phyloP scores from a whole-genome alignment of 2,329 filamentous ascomycete species.

The Huntiella abstrusa region DNA sequence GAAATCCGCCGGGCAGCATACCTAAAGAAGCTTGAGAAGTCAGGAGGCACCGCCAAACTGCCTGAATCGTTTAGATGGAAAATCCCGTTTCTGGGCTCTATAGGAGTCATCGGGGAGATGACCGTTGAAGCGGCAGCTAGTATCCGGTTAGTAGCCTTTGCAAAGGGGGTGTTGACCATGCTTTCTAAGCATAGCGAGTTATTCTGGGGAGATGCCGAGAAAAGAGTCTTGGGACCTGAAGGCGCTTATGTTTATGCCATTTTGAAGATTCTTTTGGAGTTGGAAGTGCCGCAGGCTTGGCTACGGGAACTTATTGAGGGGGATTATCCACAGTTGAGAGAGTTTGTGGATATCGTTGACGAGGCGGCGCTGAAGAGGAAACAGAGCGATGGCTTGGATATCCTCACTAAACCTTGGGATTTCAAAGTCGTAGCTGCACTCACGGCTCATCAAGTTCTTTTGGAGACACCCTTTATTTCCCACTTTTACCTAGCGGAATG shows the following conservation, averaged over 20 bases:
- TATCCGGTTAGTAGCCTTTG: conserved; percentile 59
- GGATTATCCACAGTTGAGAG: conserved; percentile 15
- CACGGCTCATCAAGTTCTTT: conserved; percentile 18
- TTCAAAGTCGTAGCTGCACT: conserved; percentile 15
- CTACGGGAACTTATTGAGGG: conserved; percentile 17
- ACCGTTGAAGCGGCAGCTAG: conserved; percentile 51
- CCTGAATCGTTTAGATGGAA: conserved; percentile 24
- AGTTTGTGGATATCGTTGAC: conserved; percentile 6
- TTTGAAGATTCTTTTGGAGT: conserved; percentile 48
- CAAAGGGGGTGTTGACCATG: conserved; percentile 49
- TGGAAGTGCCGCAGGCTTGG: conserved; percentile 27
- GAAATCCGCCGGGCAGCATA: conserved; percentile 15
- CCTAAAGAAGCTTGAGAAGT: conserved; percentile 17
- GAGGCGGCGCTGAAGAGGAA: background rate
- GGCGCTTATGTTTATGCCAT: conserved; percentile 74
- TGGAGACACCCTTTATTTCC: conserved; percentile 17
- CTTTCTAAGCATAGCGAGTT: conserved; percentile 14
- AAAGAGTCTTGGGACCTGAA: conserved; percentile 21
- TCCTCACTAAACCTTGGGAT: background rate
- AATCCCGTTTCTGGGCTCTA: conserved; percentile 22
- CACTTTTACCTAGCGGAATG: conserved; percentile 15
- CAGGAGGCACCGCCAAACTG: conserved; percentile 12
- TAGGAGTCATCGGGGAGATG: conserved; percentile 43
- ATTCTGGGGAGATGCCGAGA: conserved; percentile 10
- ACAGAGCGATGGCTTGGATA: background rate